Evolutionary conservation across 2,329 filamentous ascomycete species (phyloP), one percentile per base, ranked within the genome.

Genomic region (Aspergillus sp.): DNA sequence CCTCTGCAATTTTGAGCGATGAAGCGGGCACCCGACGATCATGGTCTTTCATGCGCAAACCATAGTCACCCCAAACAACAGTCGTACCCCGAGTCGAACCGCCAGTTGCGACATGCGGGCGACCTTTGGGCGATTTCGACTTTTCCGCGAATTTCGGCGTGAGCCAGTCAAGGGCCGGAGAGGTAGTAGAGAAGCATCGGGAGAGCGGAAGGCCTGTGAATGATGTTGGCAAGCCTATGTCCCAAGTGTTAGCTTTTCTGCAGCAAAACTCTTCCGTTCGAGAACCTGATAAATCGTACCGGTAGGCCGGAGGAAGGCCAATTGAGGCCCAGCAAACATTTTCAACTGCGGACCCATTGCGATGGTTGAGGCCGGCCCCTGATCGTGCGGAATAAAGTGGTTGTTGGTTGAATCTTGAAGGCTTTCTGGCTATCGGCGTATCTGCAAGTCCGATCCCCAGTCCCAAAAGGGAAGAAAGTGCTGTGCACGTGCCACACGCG

Each of bases 31-130:
- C 88, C 60, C 93, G 82, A 45, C 93, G 86, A 71, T 96, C 87
- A 66, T 95, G 88, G 69, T 98, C 93, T 51, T 78, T 83, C 83
- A 98, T 93, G 45, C 93, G 87, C 55, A 98, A 74, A 7, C 93
- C 93, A 64, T 90, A 98, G 67, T 97, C 90, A 43, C 93, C 93
- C 89, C 90, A 97, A 45, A 94, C 83, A 13, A 98, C 86, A 0
- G 91, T 97, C 31, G 93, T 98, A 56, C 93, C 93, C 66, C 94
- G 90, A 31, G 79, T 83, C 43, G 88, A 94, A 48, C 93, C 93
- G 49, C 93, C 93, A 0, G 90, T 98, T 26, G 88, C 81, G 39
- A 97, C 90, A 57, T 89, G 82, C 39, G 88, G 85, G 2, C 90
- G 82, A 33, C 91, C 93, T 72, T 96, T 96, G 52, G 79, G 79